These are phyloP conservation scores for Russula olivacea DNA, from an alignment of 768 basidiomycete genomes.

Conservation along the genomic window DNA sequence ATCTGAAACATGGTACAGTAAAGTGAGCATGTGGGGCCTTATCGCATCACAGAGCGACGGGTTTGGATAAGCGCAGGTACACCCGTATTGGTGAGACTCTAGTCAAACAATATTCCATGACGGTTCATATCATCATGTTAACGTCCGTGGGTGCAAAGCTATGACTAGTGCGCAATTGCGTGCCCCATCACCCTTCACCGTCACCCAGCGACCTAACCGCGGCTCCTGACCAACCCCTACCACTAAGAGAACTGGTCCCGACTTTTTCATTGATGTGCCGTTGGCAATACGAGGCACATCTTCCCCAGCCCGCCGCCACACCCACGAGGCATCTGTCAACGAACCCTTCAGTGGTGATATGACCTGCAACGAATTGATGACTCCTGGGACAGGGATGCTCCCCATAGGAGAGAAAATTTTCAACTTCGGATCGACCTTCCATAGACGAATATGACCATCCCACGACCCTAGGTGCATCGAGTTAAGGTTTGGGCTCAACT, in stretches of 20 bases:
- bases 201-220: slow-evolving; percentile 84
- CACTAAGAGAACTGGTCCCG: slow-evolving; percentile 49
- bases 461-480: slow-evolving; percentile 65
- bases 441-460: slow-evolving; percentile 85
- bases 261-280: slow-evolving; percentile 18
- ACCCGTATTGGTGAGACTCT: not conserved
- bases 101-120: not conserved
- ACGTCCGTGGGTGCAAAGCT: slow-evolving; percentile 44
- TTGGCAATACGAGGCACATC: slow-evolving; percentile 30
- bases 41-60: not conserved
- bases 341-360: slow-evolving; percentile 45
- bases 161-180: slow-evolving; percentile 69
- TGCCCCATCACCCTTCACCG: slow-evolving; percentile 60
- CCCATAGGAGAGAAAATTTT: slow-evolving; percentile 69
- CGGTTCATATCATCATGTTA: not conserved
- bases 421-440: slow-evolving; percentile 79
- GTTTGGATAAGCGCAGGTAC: not conserved
- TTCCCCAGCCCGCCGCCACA: slow-evolving; percentile 28
- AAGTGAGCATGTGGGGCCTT: not conserved
- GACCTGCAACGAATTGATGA: slow-evolving; percentile 88
- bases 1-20: slow-evolving; percentile 1
- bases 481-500: not conserved
- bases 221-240: slow-evolving; percentile 86
- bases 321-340: slow-evolving; percentile 42
- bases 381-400: slow-evolving; percentile 61